A percentile compares a stretch with the other conserved stretches of the same genome.
These are phyloP conservation scores for Cymbidium sinense DNA, from an alignment of 106 monocot genomes.

Conservation along the genomic window DNA sequence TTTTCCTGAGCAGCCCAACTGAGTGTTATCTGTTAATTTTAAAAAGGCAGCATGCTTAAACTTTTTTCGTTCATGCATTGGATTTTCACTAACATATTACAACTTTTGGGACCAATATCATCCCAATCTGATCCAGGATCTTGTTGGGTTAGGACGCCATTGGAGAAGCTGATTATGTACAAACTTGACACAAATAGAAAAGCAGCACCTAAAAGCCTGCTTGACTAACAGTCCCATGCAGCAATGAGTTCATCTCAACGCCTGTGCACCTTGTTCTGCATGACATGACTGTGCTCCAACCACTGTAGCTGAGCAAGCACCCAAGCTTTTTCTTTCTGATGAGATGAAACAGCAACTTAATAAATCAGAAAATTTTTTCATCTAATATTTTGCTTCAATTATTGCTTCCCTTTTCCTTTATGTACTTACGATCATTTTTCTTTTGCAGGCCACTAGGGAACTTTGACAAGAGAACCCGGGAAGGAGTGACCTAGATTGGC, in stretches of 20 bases:
- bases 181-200: not conserved
- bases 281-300: not conserved
- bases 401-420: not conserved
- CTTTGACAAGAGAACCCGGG: not conserved
- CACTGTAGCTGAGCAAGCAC: no score
- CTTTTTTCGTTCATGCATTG: no score
- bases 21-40: no score
- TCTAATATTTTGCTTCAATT: not conserved
- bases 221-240: no score
- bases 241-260: no score
- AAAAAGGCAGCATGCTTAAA: no score
- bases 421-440: conserved; percentile 1
- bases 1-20: no score
- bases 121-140: not conserved
- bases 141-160: no score
- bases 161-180: no score
- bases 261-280: not conserved
- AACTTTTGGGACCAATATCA: not conserved
- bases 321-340: no score
- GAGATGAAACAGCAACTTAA: conserved; percentile 1
- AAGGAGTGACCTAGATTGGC: not conserved
- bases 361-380: not conserved
- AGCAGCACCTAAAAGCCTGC: not conserved
- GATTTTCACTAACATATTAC: no score
- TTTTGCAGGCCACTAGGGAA: conserved; percentile 7